Base-by-base conservation (phyloP, 345 rosid species). In the Mallotus nudiflorus region DNA sequence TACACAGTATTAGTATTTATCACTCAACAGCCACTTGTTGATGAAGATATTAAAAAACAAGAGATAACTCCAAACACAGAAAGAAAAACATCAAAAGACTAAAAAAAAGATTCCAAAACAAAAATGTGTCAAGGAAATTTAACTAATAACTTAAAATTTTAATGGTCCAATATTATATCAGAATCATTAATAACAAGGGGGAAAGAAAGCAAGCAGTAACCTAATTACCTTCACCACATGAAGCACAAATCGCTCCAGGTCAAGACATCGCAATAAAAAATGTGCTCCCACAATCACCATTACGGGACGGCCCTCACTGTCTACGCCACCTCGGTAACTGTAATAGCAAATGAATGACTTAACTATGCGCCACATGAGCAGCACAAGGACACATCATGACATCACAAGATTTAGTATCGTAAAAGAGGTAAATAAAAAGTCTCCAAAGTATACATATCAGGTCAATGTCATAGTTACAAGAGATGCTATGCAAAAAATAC, bases 251-350 rank as follows among this genome's bases (percentile, higher is more conserved):
- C 91, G 90, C 77, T 95, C 98, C 57, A 95, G 88, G 75, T 95
- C 91, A 80, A 95, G 96, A 78, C 99, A 95, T 48, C 99, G 87
- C 71, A 92, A 80, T 79, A 95, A 83, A 81, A 95, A 89, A 73
- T 95, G 99, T 50, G 99, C 99, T 79, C 99, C 99, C 75, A 95
- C 99, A 72, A 95, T 85, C 44, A 95, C 98, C 91, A 95, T 87
- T n/a, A 95, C 96, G 54, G 98, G 97, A 44, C 73, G 91, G 49
- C 97, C 99, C 77, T 95, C 97, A 20, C 88, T 85, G 74, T 95
- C 99, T 39, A 92, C 98, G 54, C 99, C 99, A 71, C 99, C 97
- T 19, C 96, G 97, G 82, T 92, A 95, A 71, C 99, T 95, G 87
- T 73, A 66, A n/a, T n/a, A 45, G 66, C 72, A 78, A 76, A 28